These are phyloP conservation scores for Sutorius eximius DNA, from an alignment of 1,284 basidiomycete genomes.

Conservation along the genomic window DNA sequence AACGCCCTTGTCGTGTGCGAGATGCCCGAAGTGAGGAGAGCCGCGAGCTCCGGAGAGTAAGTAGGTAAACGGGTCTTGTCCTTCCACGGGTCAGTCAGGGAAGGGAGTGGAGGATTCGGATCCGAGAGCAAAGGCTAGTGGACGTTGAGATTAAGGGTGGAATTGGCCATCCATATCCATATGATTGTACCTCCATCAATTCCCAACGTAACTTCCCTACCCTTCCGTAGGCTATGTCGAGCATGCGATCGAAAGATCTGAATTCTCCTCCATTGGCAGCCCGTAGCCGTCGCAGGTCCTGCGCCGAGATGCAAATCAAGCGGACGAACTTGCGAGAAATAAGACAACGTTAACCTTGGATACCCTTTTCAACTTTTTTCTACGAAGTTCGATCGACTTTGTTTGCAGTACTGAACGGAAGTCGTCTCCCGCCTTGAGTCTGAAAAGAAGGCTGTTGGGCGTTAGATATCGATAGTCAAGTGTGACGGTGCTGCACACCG, in stretches of 20 bases:
- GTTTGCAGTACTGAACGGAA: constrained; percentile 43
- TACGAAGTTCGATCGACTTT: constrained; percentile 31
- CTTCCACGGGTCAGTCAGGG: constrained; percentile 50
- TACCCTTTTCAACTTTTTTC: constrained; percentile 50
- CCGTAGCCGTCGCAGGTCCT: constrained; percentile 60
- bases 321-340: background rate
- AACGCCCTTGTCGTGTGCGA: constrained; percentile 51
- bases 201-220: constrained; percentile 70
- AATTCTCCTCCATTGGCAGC: constrained; percentile 55
- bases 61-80: constrained; percentile 60
- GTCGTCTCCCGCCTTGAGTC: constrained; percentile 59
- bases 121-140: constrained; percentile 54
- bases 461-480: constrained; percentile 6
- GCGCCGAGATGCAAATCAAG: background rate
- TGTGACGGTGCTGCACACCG: constrained; percentile 18
- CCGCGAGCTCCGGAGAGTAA: constrained; percentile 59
- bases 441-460: constrained; percentile 59
- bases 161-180: constrained; percentile 28
- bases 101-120: constrained; percentile 40
- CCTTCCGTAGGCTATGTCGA: constrained; percentile 78
- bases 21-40: constrained; percentile 55
- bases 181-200: constrained; percentile 47
- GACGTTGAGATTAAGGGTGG: constrained; percentile 7
- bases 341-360: constrained; percentile 42
- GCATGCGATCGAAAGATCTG: constrained; percentile 57